A percentile compares a stretch with the other conserved stretches of the same genome.
Conservation (phyloP, 1,284 basidiomycete genomes). For the Earliella scabrosa region DNA sequence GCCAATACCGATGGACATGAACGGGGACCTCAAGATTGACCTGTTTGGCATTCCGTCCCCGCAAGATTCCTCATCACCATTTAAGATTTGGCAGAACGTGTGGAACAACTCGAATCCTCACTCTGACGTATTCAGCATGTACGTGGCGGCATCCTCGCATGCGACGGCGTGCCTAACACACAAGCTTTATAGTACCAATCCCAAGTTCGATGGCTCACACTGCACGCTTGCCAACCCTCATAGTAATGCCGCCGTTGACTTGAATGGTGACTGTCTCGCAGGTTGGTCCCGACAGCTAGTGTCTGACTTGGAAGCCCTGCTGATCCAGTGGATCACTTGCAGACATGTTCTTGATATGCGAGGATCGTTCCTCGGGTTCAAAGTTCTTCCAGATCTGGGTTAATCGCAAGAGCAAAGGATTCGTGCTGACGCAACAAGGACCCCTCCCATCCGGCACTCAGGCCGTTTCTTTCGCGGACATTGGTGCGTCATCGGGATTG, state of each 20-base stretch:
- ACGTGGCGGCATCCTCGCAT: slow-evolving; percentile 27
- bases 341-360: slow-evolving; percentile 93
- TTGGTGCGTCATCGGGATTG: slow-evolving; percentile 54
- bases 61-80: slow-evolving; percentile 40
- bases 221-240: slow-evolving; percentile 89
- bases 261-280: slow-evolving; percentile 96
- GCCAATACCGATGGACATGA: slow-evolving; percentile 85
- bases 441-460: slow-evolving; percentile 80
- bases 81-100: slow-evolving; percentile 78
- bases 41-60: slow-evolving; percentile 74
- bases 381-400: slow-evolving; percentile 91
- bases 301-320: too few relatives aligned
- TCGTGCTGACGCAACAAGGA: slow-evolving; percentile 70
- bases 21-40: slow-evolving; percentile 90
- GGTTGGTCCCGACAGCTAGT: too few relatives aligned
- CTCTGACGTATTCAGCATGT: slow-evolving; percentile 66
- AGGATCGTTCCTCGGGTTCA: slow-evolving; percentile 51
- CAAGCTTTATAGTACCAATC: slow-evolving; percentile 47
- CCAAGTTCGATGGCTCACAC: slow-evolving; percentile 62
- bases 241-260: slow-evolving; percentile 93
- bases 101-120: slow-evolving; percentile 65
- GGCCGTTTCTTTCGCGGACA: slow-evolving; percentile 88
- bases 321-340: slow-evolving; percentile 8
- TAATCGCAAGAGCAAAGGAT: slow-evolving; percentile 80
- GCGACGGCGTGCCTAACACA: background rate